A percentile compares a stretch with the other conserved stretches of the same genome.
These are phyloP conservation scores for Flaveria robusta DNA, from an alignment of 129 eudicot genomes.

Conservation along the genomic window DNA sequence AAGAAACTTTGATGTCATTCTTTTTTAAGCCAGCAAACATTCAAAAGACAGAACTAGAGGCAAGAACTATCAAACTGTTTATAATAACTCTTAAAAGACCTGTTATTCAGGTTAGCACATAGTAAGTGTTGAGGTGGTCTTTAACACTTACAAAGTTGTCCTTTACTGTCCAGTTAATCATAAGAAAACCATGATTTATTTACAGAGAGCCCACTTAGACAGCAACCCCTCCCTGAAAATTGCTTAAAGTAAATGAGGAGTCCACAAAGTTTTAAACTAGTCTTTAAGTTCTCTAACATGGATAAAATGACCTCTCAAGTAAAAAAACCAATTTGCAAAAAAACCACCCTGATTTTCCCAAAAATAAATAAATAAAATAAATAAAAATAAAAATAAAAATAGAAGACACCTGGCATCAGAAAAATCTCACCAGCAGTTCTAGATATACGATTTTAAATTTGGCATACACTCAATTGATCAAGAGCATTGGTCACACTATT, in stretches of 20 bases:
- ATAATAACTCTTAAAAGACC: background rate
- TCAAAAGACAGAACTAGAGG: background rate
- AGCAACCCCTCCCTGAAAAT: background rate
- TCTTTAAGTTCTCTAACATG: background rate
- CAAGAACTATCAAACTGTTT: background rate
- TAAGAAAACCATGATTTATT: background rate
- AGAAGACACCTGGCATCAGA: background rate
- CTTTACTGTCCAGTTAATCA: background rate
- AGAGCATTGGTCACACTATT: background rate
- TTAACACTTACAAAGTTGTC: background rate
- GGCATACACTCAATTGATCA: background rate
- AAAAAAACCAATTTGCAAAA: background rate
- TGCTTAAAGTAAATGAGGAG: background rate
- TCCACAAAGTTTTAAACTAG: background rate
- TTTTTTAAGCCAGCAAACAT: background rate
- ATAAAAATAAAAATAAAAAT: too few species aligned
- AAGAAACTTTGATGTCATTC: background rate
- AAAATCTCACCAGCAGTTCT: background rate
- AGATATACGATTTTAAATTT: background rate
- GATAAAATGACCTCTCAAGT: background rate
- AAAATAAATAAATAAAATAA: background rate
- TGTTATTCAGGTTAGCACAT: background rate
- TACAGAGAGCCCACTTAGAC: background rate
- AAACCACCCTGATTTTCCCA: background rate
- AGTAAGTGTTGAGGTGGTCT: constrained; percentile 11